Evolutionary conservation across 345 rosid species (phyloP), one percentile per base, ranked within the genome.

Genomic region (Eucalyptus lansdowneana): DNA sequence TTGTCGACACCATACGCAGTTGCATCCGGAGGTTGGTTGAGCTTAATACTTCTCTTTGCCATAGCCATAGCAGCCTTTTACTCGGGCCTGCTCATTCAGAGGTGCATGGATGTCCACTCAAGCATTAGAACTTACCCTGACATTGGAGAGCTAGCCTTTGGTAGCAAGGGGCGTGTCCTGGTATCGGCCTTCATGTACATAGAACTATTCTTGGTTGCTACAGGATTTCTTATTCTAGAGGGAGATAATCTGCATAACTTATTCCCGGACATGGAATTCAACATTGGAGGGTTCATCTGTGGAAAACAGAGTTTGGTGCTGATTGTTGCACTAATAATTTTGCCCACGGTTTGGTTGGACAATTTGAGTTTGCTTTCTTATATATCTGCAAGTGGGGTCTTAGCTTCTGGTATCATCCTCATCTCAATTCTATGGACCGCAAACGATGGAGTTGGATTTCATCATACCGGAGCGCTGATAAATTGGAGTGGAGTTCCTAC

Each of bases 1-100:
- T 93, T 97, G 87, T 96, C 99, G 17, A 94, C 94, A 56, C 97
- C 99, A 31, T 95, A 95, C 90, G 99, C 99, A 24, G 90, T 97
- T 31, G 94, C 99, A 87, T 92, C 99, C 3, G 99, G 99, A 90
- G 99, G 99, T 89, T 97, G 99, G 99, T 69, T 95, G 90, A 95
- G 98, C 93, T 93, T 96, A 89, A 65, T 90, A 29, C 90, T 96
- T 22, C 94, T 97, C 51, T 94, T 96, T 76, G 80, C 91, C 47
- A 91, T 96, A 24, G 96, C 98, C 51, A 81, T 89, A 37, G 92
- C 95, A 62, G 90, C 97, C 19, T 97, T 96, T 89, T 97, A 95
- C 91, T 92, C 96, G 2, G 97, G 96, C 65, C 91, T 97, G 86
- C 90, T 97, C 86, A 95, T 97, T 29, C 92, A 96, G 88, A 94